phyloP scores from a whole-genome alignment of 1,139 yeast species.

The Hanseniaspora uvarum region DNA sequence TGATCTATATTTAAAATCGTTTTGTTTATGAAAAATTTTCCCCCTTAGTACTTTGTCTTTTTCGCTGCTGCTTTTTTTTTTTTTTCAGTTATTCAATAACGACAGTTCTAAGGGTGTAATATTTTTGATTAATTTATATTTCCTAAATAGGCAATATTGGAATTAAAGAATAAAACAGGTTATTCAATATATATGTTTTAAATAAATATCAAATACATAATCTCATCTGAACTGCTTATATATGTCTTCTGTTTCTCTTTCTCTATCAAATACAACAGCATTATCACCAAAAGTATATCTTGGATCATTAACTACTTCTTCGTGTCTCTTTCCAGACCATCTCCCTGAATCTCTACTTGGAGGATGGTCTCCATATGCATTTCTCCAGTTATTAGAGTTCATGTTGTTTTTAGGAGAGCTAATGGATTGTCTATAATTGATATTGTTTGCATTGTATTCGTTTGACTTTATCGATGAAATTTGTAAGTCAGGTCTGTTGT shows the following conservation, averaged over 20 bases:
- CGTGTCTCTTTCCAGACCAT: background rate
- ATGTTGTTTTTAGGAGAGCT: background rate
- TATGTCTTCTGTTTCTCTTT: background rate
- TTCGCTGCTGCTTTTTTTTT: no score
- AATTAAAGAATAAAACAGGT: background rate
- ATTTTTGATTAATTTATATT: background rate
- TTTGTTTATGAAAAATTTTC: no score
- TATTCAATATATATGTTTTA: background rate
- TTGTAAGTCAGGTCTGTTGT: background rate
- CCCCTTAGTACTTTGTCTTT: no score
- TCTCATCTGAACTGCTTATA: constrained; percentile 1
- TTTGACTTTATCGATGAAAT: background rate
- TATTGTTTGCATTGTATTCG: background rate
- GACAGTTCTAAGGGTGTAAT: no score
- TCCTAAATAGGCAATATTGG: background rate
- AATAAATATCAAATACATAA: background rate
- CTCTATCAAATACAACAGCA: background rate
- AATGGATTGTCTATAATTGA: background rate
- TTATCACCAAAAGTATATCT: constrained; percentile 5
- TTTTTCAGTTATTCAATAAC: no score
- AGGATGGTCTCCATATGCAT: background rate
- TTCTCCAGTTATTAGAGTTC: background rate
- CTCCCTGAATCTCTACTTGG: background rate
- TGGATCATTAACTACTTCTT: background rate
- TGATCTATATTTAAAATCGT: no score